Evolutionary conservation across 2,329 filamentous ascomycete species (phyloP).

Genomic region (Plenodomus biglobosus): DNA sequence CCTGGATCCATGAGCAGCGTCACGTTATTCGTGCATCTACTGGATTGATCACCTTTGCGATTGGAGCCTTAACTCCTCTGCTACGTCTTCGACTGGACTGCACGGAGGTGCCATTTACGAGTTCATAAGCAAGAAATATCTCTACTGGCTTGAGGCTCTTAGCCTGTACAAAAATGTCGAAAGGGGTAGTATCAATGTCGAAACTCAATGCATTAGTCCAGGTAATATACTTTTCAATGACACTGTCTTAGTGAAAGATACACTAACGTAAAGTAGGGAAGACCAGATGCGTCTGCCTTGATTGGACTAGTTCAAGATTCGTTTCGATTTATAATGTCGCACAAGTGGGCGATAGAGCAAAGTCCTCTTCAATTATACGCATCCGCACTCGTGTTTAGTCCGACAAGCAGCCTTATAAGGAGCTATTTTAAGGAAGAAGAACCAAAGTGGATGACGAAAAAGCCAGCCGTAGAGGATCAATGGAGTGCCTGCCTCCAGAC

Average conservation of each 20-base stretch:
- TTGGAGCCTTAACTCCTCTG: constrained; percentile 2
- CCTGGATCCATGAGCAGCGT: not conserved
- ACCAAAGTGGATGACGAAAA: constrained; percentile 13
- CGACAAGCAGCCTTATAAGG: constrained; percentile 16
- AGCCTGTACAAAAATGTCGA: constrained; percentile 9
- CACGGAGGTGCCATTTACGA: constrained; percentile 4
- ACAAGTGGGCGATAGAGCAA: constrained; percentile 19
- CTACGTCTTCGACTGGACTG: not conserved
- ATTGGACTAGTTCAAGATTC: constrained; percentile 15
- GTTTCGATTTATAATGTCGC: constrained; percentile 25
- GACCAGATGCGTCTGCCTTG: not conserved
- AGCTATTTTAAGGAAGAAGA: constrained; percentile 18
- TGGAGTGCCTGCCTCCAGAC: constrained; percentile 19
- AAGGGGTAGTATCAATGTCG: constrained; percentile 13
- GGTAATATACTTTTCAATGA: constrained; percentile 4
- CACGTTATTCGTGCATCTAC: constrained; percentile 33
- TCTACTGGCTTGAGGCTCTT: constrained; percentile 12
- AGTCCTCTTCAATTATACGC: constrained; percentile 27
- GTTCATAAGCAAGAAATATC: constrained; percentile 12
- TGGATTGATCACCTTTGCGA: constrained; percentile 41
- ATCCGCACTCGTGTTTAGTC: constrained; percentile 27
- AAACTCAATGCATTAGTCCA: constrained; percentile 9
- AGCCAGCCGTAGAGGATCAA: constrained; percentile 6
- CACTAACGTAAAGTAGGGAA: not conserved
- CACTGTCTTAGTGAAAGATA: not conserved